Evolutionary conservation across 108 stramenopile species (phyloP), one percentile per base, ranked within the genome.

Genomic region (Hondaea fermentalgiana): DNA sequence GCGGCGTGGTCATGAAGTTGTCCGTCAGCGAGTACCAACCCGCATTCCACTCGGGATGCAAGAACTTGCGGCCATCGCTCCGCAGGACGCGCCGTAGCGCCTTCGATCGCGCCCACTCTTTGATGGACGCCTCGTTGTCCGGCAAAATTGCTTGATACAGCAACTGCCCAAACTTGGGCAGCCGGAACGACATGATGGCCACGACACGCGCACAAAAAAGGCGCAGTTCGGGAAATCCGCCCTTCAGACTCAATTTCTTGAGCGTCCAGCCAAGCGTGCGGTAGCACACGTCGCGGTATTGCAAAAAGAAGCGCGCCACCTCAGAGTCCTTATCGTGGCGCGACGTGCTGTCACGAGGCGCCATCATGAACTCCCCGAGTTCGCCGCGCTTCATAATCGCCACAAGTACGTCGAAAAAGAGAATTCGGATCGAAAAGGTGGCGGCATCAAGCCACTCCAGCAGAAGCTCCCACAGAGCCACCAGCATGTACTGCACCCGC

Each of bases 61-160:
- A 28, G 51, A 83, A 83, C 23, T 83, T 83, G n/a, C 51, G 45
- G 23, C 49, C 45, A 45, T 53, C 76, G 12, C 14, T 10, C 12
- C 51, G 49, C 76, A 83, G 76, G 0, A 83, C 76, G 3, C 49
- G 76, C 12, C 51, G 76, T 16, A 83, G 76, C n/a, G 45, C 51
- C 76, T 83, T 83, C 51, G 76, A 83, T 12, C 51, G 3, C 6
- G 76, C 51, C 76, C 76, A 83, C 76, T 83, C 76, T 45, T 83
- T 83, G 76, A 83, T 83, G 10, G 76, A 83, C 25, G 76, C 51
- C 51, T 83, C 76, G 49, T 83, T 53, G 76, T 83, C 76, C 49
- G 76, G 76, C 16, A 83, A 45, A 53, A 83, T 83, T 53, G 76
- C 76, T 23, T 83, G 76, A 45, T 53, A 83, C 10, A 83, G 25